Percentiles rank a stretch among this genome's conserved stretches.
phyloP scores from a whole-genome alignment of 805 yeast genomes.

The Komagataella mondaviorum region DNA sequence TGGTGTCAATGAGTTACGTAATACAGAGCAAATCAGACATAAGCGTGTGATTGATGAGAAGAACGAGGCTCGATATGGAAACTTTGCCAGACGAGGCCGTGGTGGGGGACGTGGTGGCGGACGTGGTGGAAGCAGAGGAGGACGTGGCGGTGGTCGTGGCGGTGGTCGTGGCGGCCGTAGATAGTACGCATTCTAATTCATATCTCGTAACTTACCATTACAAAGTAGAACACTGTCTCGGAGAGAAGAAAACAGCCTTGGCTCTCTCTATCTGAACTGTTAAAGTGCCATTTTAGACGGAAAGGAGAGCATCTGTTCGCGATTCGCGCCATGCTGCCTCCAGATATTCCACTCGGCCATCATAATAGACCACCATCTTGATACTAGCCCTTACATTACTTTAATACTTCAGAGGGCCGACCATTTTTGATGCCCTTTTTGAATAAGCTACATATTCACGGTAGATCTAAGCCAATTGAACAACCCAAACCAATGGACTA shows the following conservation, averaged over 20 bases:
- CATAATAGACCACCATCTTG: background rate
- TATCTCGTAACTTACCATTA: background rate
- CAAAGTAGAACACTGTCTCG: background rate
- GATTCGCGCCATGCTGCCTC: background rate
- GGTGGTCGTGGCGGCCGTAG: background rate
- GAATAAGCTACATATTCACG: background rate
- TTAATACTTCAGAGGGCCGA: background rate
- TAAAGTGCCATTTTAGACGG: background rate
- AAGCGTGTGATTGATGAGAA: conserved; percentile 56
- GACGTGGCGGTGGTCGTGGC: background rate
- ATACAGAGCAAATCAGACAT: conserved; percentile 70
- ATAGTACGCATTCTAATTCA: background rate
- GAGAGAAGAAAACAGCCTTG: background rate
- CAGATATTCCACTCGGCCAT: background rate
- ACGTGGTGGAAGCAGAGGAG: background rate
- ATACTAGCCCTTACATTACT: background rate
- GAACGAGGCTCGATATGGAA: conserved; percentile 42
- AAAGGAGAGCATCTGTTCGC: background rate
- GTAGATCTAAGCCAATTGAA: background rate
- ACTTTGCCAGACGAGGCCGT: background rate
- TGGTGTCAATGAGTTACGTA: conserved; percentile 35
- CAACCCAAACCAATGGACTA: background rate
- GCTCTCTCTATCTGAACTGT: background rate
- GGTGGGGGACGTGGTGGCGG: background rate
- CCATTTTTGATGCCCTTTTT: background rate